Conservation (phyloP, 768 basidiomycete genomes). For the Boletus insuetus region DNA sequence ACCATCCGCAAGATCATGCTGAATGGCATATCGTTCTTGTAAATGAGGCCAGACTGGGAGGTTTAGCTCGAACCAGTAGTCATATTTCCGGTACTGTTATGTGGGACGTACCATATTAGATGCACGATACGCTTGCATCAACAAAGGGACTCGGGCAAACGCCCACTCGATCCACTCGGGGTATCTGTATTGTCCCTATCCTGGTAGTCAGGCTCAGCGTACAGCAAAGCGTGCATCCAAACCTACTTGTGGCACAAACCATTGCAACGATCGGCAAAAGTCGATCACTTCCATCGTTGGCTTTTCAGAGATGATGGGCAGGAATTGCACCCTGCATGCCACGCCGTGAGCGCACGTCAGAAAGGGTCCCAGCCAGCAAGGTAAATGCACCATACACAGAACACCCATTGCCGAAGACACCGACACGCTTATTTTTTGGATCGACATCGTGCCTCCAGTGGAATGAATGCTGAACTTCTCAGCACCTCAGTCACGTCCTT, state of each 20-base stretch:
- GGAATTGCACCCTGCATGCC: constrained; percentile 51
- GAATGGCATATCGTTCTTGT: neutral
- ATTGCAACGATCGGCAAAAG: constrained; percentile 59
- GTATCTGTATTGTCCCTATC: neutral
- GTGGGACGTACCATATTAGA: constrained; percentile 5
- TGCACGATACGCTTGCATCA: constrained; percentile 35
- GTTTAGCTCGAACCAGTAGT: neutral
- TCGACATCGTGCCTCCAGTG: constrained; percentile 54
- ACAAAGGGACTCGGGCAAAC: neutral
- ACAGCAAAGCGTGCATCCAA: constrained; percentile 32
- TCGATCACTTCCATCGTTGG: constrained; percentile 50
- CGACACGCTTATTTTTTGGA: constrained; percentile 51
- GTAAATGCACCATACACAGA: constrained; percentile 43
- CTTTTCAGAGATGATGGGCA: constrained; percentile 52
- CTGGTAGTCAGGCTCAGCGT: neutral
- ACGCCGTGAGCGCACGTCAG: constrained; percentile 3
- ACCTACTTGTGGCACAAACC: constrained; percentile 33
- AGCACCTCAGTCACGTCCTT: neutral
- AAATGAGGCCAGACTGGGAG: neutral
- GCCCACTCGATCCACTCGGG: neutral
- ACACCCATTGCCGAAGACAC: constrained; percentile 63
- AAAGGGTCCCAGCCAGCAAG: constrained; percentile 7
- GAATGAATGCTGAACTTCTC: constrained; percentile 51
- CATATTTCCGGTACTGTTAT: no score
- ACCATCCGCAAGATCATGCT: neutral